Evolutionary conservation across 177 flowering plant genomes (phyloP).

Genomic region (Telopea speciosissima): DNA sequence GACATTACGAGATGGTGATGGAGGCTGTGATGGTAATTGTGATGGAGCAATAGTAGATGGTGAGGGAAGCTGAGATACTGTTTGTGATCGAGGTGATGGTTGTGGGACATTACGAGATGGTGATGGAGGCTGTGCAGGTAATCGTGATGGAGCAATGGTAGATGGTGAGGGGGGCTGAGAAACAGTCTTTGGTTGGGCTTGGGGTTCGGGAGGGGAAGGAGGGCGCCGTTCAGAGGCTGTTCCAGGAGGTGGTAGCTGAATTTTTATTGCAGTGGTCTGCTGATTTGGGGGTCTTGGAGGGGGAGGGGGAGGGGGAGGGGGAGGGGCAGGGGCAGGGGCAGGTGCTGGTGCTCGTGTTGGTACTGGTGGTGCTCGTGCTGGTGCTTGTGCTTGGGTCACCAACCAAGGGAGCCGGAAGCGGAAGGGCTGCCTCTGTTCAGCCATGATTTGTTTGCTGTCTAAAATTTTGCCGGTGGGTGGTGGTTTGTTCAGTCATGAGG

Average conservation of each 20-base stretch:
- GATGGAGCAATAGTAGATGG: neutral
- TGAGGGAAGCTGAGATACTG: neutral
- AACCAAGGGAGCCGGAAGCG: conserved; percentile 11
- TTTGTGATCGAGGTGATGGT: neutral
- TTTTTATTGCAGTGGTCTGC: neutral
- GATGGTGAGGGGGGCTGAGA: conserved; percentile 1
- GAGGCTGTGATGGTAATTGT: neutral
- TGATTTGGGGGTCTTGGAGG: neutral
- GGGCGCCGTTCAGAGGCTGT: neutral
- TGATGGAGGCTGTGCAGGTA: neutral
- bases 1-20: neutral
- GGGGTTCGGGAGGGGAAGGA: neutral
- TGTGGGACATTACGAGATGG: neutral
- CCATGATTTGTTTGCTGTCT: neutral
- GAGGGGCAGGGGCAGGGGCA: neutral
- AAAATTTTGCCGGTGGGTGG: neutral
- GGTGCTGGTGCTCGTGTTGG: neutral
- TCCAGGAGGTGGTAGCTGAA: neutral
- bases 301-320: neutral
- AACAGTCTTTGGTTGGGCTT: conserved; percentile 1
- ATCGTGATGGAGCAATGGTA: neutral
- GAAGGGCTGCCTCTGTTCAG: conserved; percentile 5
- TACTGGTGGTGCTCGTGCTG: neutral
- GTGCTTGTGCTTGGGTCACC: neutral
- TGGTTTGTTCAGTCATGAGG: neutral